Base-by-base conservation (phyloP, 1,284 basidiomycete genomes). In the Anthracocystis setariae region DNA sequence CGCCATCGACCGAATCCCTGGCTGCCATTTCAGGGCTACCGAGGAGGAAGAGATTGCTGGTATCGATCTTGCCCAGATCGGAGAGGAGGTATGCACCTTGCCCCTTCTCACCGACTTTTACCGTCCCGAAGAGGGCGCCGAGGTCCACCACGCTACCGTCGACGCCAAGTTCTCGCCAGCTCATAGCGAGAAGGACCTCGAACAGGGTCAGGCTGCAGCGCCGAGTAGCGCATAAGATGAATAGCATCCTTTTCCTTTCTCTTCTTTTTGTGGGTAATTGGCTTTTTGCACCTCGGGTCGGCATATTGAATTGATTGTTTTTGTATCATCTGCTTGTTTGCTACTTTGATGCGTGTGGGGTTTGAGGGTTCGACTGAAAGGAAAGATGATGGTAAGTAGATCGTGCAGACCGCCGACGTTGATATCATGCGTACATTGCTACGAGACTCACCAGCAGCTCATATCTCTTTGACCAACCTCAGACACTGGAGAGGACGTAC, bases 31-130 rank as follows among this genome's bases (percentile, higher is more conserved):
- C 46, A 90, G 93, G 61, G 87, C 88, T 18, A 84, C 86, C 29
- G 93, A 95, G 76, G 91, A 93, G 72, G 88, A 89, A 29, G 94
- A 98, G 86, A 90, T 94, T 64, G 85, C 97, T 60, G 95, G 95
- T 68, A 90, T 96, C 68, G 95, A 98, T 83, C 92, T 96, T 79
- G 88, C 90, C 13, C 92, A 94, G 85, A 90, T 96, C 86, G 94
- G 94, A 77, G 94, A 97, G 66, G 77, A 79, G 63, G 67, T 70
- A 13, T 51, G 58, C 40, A 43, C 45, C 24, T 20, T 64, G 29
- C 67, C 67, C 15, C 27, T 67, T 20, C 48, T 61, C 1, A 48
- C 60, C 49, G 64, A 67, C 42, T 61, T 67, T 27, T 20, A 51
- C 15, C 45, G 53, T 8, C 64, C 64, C 10, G 64, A 67, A 37